Evolutionary conservation across 805 yeast species (phyloP).

Genomic region (Metschnikowia koreensis): DNA sequence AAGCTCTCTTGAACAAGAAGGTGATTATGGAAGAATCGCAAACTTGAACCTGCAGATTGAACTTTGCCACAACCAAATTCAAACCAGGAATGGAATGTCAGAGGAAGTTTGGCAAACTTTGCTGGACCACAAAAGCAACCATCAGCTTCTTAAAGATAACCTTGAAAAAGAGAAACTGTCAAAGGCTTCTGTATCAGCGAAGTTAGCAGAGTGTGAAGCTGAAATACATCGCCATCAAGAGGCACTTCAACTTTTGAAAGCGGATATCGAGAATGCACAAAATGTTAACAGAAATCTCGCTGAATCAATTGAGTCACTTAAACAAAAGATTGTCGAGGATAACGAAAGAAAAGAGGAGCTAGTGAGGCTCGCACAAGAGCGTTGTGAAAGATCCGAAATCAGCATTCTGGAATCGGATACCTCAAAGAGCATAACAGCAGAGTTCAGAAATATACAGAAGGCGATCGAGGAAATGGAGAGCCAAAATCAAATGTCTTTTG

Average conservation of each 20-base stretch:
- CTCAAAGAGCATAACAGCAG: conserved; percentile 47
- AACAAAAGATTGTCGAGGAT: conserved; percentile 10
- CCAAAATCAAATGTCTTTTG: conserved; percentile 53
- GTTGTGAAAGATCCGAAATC: conserved; percentile 51
- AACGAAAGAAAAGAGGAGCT: conserved; percentile 19
- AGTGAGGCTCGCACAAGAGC: conserved; percentile 29
- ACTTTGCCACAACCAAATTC: conserved; percentile 27
- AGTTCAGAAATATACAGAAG: conserved; percentile 45
- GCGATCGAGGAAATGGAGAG: conserved; percentile 53
- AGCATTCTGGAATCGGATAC: conserved; percentile 38
- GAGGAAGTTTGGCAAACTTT: conserved; percentile 20
- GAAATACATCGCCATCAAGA: conserved; percentile 9
- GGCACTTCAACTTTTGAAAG: conserved; percentile 20
- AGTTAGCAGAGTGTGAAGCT: conserved; percentile 21
- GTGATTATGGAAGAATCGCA: conserved; percentile 43
- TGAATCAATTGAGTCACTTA: conserved; percentile 14
- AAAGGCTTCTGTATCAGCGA: neutral
- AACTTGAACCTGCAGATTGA: conserved; percentile 34
- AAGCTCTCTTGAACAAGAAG: conserved; percentile 43
- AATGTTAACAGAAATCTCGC: conserved; percentile 16
- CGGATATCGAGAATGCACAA: conserved; percentile 14
- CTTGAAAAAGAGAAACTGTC: conserved; percentile 5
- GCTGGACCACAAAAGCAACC: conserved; percentile 5
- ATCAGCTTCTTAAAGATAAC: conserved; percentile 3
- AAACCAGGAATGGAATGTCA: conserved; percentile 27